Evolutionary conservation across 306 rosid genomes (phyloP), one percentile per base, ranked within the genome.

Genomic region (Castanopsis chinensis): DNA sequence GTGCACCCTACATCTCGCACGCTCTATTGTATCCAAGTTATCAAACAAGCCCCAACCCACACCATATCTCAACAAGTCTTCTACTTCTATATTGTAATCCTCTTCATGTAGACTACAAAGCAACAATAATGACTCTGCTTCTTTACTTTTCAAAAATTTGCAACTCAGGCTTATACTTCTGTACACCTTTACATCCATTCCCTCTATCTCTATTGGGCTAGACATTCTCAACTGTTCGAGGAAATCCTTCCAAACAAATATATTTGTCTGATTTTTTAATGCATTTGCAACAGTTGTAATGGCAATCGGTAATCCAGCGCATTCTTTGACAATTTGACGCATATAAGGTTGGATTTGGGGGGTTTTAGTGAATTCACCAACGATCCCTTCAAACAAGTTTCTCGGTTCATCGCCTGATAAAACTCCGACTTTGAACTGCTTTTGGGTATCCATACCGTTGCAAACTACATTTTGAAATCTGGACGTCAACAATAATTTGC

Each of bases 51-150:
- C 25, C 52, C 0, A 68, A 37, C 72, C 52, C 27, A 69, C 6
- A 1, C 28, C 1, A 19, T 17, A 30, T 18, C 4, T 69, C 25
- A 69, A 19, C 53, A 69, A 11, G 25, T 69, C 52, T 14, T 33
- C 28, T 0, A 69, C 1, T 2, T 3, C 0, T 0, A 45, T 8
- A 0, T 67, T 0, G 12, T 4, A 0, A 25, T 10, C 18, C 32
- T 25, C 13, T 12, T 11, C 23, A 18, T 32, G 72, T 5, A 35
- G 6, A 19, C 25, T 49, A 69, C 54, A 69, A 5, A 69, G 72
- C 25, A 19, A 6, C 9, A 35, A 69, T 2, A 69, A 32, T 5
- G 8, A 11, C 28, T 17, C 7, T 1, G 37, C 14, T 69, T 68
- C 72, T 7, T 68, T 0, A 68, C 28, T 37, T 69, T 69, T 0